phyloP scores from a whole-genome alignment of 768 basidiomycete genomes.

The Tulasnella sp. region DNA sequence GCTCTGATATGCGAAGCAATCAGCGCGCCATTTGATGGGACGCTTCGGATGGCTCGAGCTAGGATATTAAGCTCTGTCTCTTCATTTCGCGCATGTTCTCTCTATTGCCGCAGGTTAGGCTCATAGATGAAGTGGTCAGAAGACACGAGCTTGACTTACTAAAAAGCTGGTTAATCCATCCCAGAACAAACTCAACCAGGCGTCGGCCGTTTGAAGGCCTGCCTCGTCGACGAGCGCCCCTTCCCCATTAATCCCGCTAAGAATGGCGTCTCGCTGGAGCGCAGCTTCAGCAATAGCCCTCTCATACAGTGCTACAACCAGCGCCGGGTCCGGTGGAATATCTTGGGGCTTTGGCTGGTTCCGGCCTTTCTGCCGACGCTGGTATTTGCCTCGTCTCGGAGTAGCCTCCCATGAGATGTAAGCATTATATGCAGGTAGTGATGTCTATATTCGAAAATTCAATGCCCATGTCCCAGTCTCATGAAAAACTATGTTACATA shows the following conservation, averaged over 20 bases:
- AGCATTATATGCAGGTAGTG: constrained; percentile 1
- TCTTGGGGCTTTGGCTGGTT: constrained; percentile 14
- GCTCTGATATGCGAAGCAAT: constrained; percentile 71
- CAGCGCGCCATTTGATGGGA: constrained; percentile 64
- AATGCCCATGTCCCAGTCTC: background rate
- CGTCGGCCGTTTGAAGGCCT: constrained; percentile 38
- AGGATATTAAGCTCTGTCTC: constrained; percentile 33
- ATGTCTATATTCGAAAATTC: background rate
- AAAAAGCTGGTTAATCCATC: constrained; percentile 56
- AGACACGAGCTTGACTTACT: constrained; percentile 34
- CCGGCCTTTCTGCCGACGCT: background rate
- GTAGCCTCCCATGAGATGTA: constrained; percentile 23
- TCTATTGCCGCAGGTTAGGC: constrained; percentile 29
- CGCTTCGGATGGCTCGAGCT: constrained; percentile 55
- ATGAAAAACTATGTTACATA: constrained; percentile 27
- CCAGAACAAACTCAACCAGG: constrained; percentile 55
- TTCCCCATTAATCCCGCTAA: constrained; percentile 31
- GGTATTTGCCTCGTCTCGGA: constrained; percentile 43
- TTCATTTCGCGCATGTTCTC: constrained; percentile 26
- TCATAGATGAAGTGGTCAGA: background rate
- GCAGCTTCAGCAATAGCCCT: constrained; percentile 67
- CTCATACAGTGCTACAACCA: constrained; percentile 45
- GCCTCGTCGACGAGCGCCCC: constrained; percentile 6
- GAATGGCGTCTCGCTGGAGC: constrained; percentile 36
- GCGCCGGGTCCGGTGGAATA: constrained; percentile 35